Evolutionary conservation across 441 rosid genomes (phyloP).

Genomic region (Macaranga tanarius): DNA sequence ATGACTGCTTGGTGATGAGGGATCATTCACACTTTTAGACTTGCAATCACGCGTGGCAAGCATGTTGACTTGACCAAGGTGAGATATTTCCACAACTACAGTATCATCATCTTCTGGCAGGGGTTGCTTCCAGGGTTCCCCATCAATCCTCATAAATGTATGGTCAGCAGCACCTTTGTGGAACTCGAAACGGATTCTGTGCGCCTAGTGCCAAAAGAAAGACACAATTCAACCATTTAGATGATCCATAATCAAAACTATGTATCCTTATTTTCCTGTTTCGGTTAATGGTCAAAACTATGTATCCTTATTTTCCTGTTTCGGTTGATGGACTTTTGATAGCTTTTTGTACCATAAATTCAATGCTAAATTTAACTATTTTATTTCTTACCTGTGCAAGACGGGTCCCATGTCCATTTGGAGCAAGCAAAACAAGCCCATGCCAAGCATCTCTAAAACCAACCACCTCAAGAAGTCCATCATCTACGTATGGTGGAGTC

Average conservation of each 20-base stretch:
- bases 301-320: not conserved
- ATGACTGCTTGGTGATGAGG: slow-evolving; percentile 35
- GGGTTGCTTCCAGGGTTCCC: slow-evolving; percentile 98
- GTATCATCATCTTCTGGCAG: slow-evolving; percentile 68
- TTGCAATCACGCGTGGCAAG: slow-evolving; percentile 72
- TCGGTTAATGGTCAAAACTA: not conserved
- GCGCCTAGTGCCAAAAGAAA: slow-evolving; percentile 44
- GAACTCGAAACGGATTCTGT: slow-evolving; percentile 79
- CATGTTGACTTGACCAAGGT: slow-evolving; percentile 83
- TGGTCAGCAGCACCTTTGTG: slow-evolving; percentile 70
- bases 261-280: not conserved
- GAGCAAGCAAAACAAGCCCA: slow-evolving; percentile 80
- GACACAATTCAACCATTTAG: not conserved
- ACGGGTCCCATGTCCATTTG: slow-evolving; percentile 92
- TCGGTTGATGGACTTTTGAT: not conserved
- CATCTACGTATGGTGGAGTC: slow-evolving; percentile 89
- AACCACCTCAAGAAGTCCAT: slow-evolving; percentile 83
- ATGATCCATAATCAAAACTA: not conserved
- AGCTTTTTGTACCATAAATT: not conserved
- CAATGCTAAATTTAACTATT: not conserved
- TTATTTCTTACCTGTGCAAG: slow-evolving; percentile 71
- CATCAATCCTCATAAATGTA: slow-evolving; percentile 95
- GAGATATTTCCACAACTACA: slow-evolving; percentile 88
- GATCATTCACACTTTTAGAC: slow-evolving; percentile 56
- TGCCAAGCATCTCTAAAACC: slow-evolving; percentile 99